Evolutionary conservation across 768 basidiomycete species (phyloP).

Genomic region (Dendrothele bispora): DNA sequence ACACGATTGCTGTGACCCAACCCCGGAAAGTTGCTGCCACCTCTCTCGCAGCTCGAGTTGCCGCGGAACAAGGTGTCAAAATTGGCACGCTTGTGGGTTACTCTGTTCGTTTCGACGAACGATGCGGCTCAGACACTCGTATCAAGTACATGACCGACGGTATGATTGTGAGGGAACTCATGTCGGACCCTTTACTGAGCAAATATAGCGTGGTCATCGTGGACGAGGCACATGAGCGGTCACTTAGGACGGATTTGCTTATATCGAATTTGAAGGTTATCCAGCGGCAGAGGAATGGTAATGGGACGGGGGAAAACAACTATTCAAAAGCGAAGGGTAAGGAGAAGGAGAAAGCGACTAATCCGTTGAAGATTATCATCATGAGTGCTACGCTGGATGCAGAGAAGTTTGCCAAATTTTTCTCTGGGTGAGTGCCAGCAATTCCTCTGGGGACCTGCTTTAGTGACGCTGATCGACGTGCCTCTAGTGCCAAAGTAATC

Average conservation of each 20-base stretch:
- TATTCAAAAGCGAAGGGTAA: slow-evolving; percentile 50
- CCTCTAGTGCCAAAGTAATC: slow-evolving; percentile 74
- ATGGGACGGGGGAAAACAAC: slow-evolving; percentile 33
- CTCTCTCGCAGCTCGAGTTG: slow-evolving; percentile 89
- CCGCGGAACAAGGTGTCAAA: slow-evolving; percentile 71
- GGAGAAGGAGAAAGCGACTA: slow-evolving; percentile 32
- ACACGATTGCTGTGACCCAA: slow-evolving; percentile 90
- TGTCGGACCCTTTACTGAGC: slow-evolving; percentile 73
- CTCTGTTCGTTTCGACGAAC: slow-evolving; percentile 94
- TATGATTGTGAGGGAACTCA: slow-evolving; percentile 92
- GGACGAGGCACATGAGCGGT: slow-evolving; percentile 97
- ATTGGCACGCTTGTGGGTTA: slow-evolving; percentile 88
- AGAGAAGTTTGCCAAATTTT: slow-evolving; percentile 90
- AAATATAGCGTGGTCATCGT: slow-evolving; percentile 88
- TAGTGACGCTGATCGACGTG: slow-evolving; percentile 5
- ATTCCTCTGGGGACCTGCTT: not conserved
- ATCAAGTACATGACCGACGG: slow-evolving; percentile 98
- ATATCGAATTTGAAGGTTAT: slow-evolving; percentile 88
- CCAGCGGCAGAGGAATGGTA: slow-evolving; percentile 59
- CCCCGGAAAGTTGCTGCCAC: slow-evolving; percentile 95
- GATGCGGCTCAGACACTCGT: slow-evolving; percentile 64
- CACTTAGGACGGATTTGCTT: slow-evolving; percentile 91
- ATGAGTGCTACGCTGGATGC: slow-evolving; percentile 99
- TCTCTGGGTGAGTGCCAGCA: slow-evolving; percentile 59
- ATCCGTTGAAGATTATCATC: slow-evolving; percentile 86